A percentile compares a stretch with the other conserved stretches of the same genome.
phyloP scores from a whole-genome alignment of 495 filamentous ascomycete species.

The Neurospora sp. region DNA sequence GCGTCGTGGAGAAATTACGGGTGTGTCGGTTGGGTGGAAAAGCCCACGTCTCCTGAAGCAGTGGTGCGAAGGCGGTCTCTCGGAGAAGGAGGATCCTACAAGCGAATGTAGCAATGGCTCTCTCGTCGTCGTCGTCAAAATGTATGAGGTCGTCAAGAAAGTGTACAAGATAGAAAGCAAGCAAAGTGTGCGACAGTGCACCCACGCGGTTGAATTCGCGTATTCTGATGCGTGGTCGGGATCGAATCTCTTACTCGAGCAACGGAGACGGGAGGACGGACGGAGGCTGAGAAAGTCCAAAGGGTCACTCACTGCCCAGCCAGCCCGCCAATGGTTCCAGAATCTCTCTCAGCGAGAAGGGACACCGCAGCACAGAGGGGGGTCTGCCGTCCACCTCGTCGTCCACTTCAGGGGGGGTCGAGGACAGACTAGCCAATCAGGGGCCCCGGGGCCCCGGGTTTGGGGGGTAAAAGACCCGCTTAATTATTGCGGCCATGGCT shows the following conservation, averaged over 20 bases:
- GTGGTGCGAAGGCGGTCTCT: not conserved
- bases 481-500: not conserved
- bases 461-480: not conserved
- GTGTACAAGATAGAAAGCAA: not conserved
- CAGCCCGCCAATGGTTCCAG: not conserved
- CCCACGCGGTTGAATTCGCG: not conserved
- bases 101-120: not conserved
- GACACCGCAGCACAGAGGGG: not conserved
- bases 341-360: not conserved
- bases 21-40: not conserved
- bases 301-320: not conserved
- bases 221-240: not conserved
- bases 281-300: not conserved
- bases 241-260: not conserved
- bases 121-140: not conserved
- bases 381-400: not conserved
- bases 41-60: not conserved
- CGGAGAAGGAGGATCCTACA: not conserved
- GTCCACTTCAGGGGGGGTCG: not conserved
- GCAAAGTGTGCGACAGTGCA: not conserved
- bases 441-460: not conserved
- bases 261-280: not conserved
- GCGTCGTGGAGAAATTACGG: not conserved
- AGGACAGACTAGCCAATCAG: slow-evolving; percentile 1
- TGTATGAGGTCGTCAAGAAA: not conserved